Evolutionary conservation across 2,329 filamentous ascomycete genomes (phyloP).

Genomic region (Coniochaeta sp.): DNA sequence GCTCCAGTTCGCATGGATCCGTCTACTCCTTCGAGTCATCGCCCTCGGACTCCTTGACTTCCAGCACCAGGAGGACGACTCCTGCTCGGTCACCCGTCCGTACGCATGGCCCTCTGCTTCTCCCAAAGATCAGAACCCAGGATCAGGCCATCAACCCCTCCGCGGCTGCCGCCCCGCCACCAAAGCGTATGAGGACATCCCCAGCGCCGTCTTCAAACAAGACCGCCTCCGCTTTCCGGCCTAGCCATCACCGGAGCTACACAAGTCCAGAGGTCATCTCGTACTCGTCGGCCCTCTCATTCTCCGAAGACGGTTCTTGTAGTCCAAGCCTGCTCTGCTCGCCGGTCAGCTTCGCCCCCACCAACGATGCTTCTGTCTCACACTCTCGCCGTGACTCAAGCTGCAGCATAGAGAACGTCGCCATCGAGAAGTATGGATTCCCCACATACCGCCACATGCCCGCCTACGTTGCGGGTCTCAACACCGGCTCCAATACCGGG

Average conservation of each 20-base stretch:
- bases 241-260: slow-evolving; percentile 49
- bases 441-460: slow-evolving; percentile 69
- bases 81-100: slow-evolving; percentile 64
- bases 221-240: slow-evolving; percentile 26
- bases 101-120: slow-evolving; percentile 70
- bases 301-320: slow-evolving; percentile 26
- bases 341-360: slow-evolving; percentile 46
- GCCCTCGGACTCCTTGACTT: slow-evolving; percentile 53
- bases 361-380: slow-evolving; percentile 36
- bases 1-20: slow-evolving; percentile 59
- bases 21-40: slow-evolving; percentile 63
- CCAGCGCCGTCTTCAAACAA: slow-evolving; percentile 29
- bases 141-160: slow-evolving; percentile 66
- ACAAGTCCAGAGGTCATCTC: slow-evolving; percentile 54
- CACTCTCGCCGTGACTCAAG: slow-evolving; percentile 54
- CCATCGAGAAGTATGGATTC: slow-evolving; percentile 67
- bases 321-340: slow-evolving; percentile 54
- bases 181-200: slow-evolving; percentile 52
- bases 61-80: slow-evolving; percentile 58
- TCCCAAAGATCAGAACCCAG: slow-evolving; percentile 81
- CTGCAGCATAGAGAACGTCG: slow-evolving; percentile 59
- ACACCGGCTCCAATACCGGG: slow-evolving; percentile 16
- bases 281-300: slow-evolving; percentile 29
- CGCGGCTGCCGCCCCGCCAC: slow-evolving; percentile 42
- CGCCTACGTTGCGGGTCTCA: slow-evolving; percentile 17